These are phyloP conservation scores for Dioscorea zingiberensis DNA, from an alignment of 106 monocot genomes.

Conservation along the genomic window DNA sequence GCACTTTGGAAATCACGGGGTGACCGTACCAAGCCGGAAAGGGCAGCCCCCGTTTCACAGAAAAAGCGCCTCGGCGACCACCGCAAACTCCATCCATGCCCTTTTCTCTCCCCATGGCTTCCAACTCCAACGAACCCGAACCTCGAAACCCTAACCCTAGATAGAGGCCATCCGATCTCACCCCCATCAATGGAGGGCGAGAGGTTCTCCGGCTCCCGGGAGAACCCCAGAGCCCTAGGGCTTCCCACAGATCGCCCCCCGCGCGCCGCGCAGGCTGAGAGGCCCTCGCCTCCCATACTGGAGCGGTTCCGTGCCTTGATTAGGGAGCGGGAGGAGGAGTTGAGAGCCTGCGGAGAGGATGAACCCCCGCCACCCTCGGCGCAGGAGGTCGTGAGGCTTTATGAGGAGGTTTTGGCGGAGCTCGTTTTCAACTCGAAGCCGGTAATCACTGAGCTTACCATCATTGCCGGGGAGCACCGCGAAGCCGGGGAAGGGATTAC, in stretches of 20 bases:
- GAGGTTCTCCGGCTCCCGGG: conserved; percentile 14
- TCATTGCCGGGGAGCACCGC: conserved; percentile 80
- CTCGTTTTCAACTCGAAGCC: conserved; percentile 96
- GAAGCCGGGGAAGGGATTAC: conserved; percentile 58
- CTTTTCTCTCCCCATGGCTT: not conserved
- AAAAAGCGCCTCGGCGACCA: too few relatives aligned
- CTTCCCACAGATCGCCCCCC: conserved; percentile 3
- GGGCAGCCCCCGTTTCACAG: too few relatives aligned
- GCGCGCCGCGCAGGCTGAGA: not conserved
- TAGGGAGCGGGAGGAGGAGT: conserved; percentile 32
- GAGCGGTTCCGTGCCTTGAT: conserved; percentile 54
- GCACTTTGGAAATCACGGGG: too few relatives aligned
- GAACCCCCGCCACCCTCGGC: conserved; percentile 3
- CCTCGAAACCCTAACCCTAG: too few relatives aligned
- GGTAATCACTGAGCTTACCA: conserved; percentile 90
- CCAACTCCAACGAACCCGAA: too few relatives aligned
- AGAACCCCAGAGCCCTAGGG: conserved; percentile 14
- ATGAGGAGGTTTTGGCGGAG: conserved; percentile 64
- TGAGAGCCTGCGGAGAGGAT: conserved; percentile 9
- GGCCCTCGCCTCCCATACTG: conserved; percentile 23
- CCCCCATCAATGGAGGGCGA: conserved; percentile 19
- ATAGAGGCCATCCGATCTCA: too few relatives aligned
- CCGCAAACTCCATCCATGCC: too few relatives aligned
- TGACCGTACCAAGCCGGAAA: too few relatives aligned
- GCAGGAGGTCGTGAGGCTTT: conserved; percentile 50